Conservation (phyloP, 169 alveolate species). For the Eimeria necatrix region DNA sequence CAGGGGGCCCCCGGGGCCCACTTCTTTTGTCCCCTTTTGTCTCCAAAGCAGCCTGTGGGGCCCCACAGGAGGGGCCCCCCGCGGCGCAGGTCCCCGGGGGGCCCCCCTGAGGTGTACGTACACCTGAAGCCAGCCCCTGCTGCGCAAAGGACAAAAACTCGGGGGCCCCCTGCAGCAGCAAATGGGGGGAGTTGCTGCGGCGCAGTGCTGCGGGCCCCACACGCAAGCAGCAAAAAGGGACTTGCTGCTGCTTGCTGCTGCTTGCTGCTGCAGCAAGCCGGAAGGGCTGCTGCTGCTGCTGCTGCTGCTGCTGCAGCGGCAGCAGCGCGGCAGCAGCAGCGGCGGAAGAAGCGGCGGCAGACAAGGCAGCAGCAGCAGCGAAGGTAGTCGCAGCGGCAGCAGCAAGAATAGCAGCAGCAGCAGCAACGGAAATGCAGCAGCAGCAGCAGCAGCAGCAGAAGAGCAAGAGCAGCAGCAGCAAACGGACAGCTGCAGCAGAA, state of each 20-base stretch:
- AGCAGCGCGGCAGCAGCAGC: constrained; percentile 34
- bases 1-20: too few relatives aligned
- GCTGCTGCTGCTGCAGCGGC: not conserved
- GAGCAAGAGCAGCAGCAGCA: too few relatives aligned
- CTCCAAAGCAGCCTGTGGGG: not conserved
- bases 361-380: not conserved
- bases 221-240: too few relatives aligned
- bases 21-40: not conserved
- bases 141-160: not conserved
- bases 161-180: not conserved
- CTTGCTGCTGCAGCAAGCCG: too few relatives aligned
- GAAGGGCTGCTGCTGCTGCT: not conserved
- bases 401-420: too few relatives aligned
- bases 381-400: too few relatives aligned
- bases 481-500: too few relatives aligned
- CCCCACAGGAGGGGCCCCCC: not conserved
- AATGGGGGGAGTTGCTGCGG: not conserved
- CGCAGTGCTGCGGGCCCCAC: too few relatives aligned
- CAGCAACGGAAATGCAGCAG: too few relatives aligned
- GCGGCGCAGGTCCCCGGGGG: not conserved
- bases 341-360: not conserved
- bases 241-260: too few relatives aligned
- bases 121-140: not conserved
- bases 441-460: too few relatives aligned
- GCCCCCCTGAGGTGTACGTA: constrained; percentile 23